Conservation (phyloP, 2,329 filamentous ascomycete genomes). For the Tolypocladium nubicola region DNA sequence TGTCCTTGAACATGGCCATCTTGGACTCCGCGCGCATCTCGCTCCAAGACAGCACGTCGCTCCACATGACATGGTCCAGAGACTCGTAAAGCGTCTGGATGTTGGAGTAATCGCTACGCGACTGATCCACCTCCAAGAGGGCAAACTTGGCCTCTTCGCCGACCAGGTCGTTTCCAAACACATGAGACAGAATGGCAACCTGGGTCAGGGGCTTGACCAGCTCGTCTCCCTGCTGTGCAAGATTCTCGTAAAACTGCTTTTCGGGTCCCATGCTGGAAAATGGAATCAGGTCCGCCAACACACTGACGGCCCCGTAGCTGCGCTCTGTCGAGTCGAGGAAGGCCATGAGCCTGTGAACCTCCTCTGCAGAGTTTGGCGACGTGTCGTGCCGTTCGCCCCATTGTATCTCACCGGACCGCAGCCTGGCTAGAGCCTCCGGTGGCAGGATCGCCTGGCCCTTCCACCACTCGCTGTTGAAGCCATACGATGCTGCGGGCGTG, state of each 20-base stretch:
- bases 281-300: constrained; percentile 28
- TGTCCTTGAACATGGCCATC: constrained; percentile 32
- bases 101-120: constrained; percentile 22
- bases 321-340: constrained; percentile 52
- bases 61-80: constrained; percentile 38
- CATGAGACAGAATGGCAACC: constrained; percentile 15
- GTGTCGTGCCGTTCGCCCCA: constrained; percentile 17
- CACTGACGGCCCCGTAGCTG: constrained; percentile 45
- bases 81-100: constrained; percentile 36
- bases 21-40: constrained; percentile 23
- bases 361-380: constrained; percentile 34
- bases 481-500: constrained; percentile 34
- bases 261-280: constrained; percentile 23
- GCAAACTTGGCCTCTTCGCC: constrained; percentile 27
- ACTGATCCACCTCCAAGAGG: constrained; percentile 29
- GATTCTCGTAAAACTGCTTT: constrained; percentile 32
- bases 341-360: constrained; percentile 51
- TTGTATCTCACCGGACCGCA: constrained; percentile 17
- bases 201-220: constrained; percentile 20
- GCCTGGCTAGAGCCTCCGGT: constrained; percentile 23
- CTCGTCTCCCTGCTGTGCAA: constrained; percentile 20
- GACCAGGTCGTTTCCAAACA: constrained; percentile 18
- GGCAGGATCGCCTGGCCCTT: constrained; percentile 40
- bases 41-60: constrained; percentile 26
- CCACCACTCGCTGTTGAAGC: constrained; percentile 51